Base-by-base conservation (phyloP, 257 asterid species). In the Solanum pennellii region DNA sequence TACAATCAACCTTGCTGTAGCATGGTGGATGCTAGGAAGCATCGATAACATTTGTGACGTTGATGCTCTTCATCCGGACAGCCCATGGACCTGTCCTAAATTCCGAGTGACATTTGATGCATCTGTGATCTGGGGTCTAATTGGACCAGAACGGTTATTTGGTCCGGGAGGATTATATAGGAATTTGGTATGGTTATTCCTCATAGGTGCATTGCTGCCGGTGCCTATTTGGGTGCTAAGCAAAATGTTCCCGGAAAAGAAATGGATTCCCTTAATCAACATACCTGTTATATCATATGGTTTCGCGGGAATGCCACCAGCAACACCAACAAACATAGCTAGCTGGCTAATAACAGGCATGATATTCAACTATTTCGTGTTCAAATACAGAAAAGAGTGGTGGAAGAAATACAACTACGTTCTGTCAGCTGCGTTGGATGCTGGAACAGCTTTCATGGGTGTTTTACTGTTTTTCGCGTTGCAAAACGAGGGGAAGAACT, bases 401-500 rank as follows among this genome's bases (percentile, higher is more conserved):
- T 96, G 99, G 99, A 93, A 95, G 84, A 92, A 93, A 79, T 96
- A 96, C 89, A 96, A 96, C 85, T 96, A 96, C 18, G 98, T 96
- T 33, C 91, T 96, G 11, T 96, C 99, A 12, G 99, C 98, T 29
- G 98, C 98, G 66, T 80, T 96, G 91, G 98, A 96, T 86, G 98
- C 99, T 13, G 99, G 99, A 13, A 95, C 98, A 2, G 99, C 99
- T 49, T 95, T 96, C 90, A 96, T 96, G 99, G 99, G 95, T 1
- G 99, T 96, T 35, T 86, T 95, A 31, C 41, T 96, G 92, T 96
- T 95, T 45, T 94, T 96, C 1, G 96, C 94, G 5, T 87, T 96
- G 90, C 97, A 94, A 84, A 96, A 94, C 18, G 93, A 93, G 90
- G 97, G 97, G 7, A 92, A 86, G 82, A 91, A 91, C 13, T 89